Base-by-base conservation (phyloP, 495 filamentous ascomycete genomes). In the Lasiosphaeriaceae sp. region DNA sequence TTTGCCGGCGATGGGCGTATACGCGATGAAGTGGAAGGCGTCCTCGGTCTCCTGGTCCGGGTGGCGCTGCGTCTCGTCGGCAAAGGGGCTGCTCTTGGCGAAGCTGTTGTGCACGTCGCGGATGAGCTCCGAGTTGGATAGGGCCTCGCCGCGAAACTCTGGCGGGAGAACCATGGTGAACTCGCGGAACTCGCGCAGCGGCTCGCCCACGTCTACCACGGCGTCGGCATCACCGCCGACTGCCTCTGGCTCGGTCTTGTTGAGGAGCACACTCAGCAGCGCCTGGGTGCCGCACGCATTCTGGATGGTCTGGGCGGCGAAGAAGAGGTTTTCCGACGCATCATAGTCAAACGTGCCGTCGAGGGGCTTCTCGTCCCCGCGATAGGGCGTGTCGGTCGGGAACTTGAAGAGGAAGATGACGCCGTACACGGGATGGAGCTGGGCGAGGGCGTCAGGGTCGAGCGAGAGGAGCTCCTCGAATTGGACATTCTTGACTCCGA, bases 351-450 rank as follows among this genome's bases (percentile, higher is more conserved):
- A 96, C 45, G 71, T 78, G 49, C 94, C 92, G 69, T 96, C 89
- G 41, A 89, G 87, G 20, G 82, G 80, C 49, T 78, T 77, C 54
- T 86, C 80, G 55, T 77, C 71, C 41, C 41, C 67, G 45, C 79
- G 78, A 63, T 82, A 81, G 52, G 82, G 83, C 55, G 84, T 77
- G 70, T 89, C 88, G 44, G 87, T 89, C 21, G 87, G 90, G 77
- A 89, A 99, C 78, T 96, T 97, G 85, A 99, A 99, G 70, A 99
- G 90, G 76, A 99, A 97, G 70, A 99, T 97, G 60, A 97, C 92
- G 70, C 94, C 94, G 77, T 97, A 96, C 60, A 96, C 83, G 43
- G 90, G 88, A 60, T 88, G 86, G 31, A 92, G 78, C 56, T 89
- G 82, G 14, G 83, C 84, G 49, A 99, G 87, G 48, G 79, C 83